These are phyloP conservation scores for Claviceps spartinae DNA, from an alignment of 2,329 filamentous ascomycete species.

Conservation along the genomic window DNA sequence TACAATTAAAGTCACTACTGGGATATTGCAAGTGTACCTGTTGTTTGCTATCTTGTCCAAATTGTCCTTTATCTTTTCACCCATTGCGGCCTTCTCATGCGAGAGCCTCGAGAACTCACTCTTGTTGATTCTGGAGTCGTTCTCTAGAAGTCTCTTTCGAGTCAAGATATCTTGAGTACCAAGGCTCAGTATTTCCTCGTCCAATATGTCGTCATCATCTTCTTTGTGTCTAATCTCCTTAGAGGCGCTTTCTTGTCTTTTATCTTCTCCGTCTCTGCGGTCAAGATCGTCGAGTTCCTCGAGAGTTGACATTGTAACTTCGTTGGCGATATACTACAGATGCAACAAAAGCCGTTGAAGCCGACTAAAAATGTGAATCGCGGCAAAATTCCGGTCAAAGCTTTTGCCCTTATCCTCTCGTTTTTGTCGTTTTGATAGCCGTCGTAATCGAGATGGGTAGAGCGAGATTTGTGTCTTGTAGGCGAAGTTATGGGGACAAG, in stretches of 20 bases:
- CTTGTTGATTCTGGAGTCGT: conserved; percentile 97
- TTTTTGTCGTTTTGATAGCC: neutral
- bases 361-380: too few relatives aligned
- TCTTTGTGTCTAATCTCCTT: conserved; percentile 28
- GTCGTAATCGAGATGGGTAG: neutral
- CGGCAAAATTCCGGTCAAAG: too few relatives aligned
- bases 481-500: neutral
- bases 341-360: neutral
- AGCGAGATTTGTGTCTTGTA: neutral
- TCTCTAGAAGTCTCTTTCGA: conserved; percentile 82
- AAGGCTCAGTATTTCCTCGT: conserved; percentile 84
- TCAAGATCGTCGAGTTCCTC: conserved; percentile 87
- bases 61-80: conserved; percentile 98
- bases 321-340: neutral
- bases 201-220: conserved; percentile 65
- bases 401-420: too few relatives aligned
- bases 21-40: conserved; percentile 42
- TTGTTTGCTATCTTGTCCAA: conserved; percentile 99
- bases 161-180: conserved; percentile 92
- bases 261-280: conserved; percentile 64
- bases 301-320: conserved; percentile 62
- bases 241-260: conserved; percentile 25
- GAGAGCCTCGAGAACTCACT: conserved; percentile 88
- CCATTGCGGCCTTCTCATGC: conserved; percentile 93
- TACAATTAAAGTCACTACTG: neutral